These are phyloP conservation scores for Neoarthrinium moseri DNA, from an alignment of 2,329 filamentous ascomycete genomes.

Conservation along the genomic window DNA sequence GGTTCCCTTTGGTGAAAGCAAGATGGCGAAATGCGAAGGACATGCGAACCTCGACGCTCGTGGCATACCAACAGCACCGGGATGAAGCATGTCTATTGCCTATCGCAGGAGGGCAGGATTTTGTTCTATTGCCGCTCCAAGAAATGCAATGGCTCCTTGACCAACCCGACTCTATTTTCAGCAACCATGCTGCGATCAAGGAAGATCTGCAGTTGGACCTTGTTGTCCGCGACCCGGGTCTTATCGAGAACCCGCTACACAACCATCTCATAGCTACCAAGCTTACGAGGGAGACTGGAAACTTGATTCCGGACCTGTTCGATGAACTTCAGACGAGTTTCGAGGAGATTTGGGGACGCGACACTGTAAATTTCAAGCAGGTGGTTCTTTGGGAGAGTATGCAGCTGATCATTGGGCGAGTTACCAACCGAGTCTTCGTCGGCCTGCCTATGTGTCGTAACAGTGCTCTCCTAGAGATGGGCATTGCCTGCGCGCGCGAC, in stretches of 20 bases:
- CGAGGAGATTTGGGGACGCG: slow-evolving; percentile 22
- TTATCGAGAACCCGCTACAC: slow-evolving; percentile 21
- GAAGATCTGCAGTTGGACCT: slow-evolving; percentile 25
- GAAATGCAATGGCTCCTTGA: slow-evolving; percentile 29
- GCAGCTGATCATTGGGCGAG: slow-evolving; percentile 8
- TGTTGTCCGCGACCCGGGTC: slow-evolving; percentile 21
- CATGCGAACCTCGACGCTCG: slow-evolving; percentile 23
- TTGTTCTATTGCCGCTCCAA: slow-evolving; percentile 24
- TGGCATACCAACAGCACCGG: slow-evolving; percentile 22
- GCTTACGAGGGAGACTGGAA: slow-evolving; percentile 29
- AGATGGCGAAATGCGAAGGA: slow-evolving; percentile 28
- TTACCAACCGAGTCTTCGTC: slow-evolving; percentile 18
- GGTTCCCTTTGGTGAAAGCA: slow-evolving; percentile 28
- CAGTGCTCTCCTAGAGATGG: slow-evolving; percentile 15
- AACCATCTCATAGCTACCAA: slow-evolving; percentile 23
- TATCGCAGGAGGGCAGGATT: slow-evolving; percentile 15
- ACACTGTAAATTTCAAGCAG: slow-evolving; percentile 4
- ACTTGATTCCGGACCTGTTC: slow-evolving; percentile 25
- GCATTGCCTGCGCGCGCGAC: slow-evolving; percentile 16
- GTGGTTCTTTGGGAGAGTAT: slow-evolving; percentile 9
- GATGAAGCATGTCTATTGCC: slow-evolving; percentile 26
- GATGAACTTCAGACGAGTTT: slow-evolving; percentile 25
- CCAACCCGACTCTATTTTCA: slow-evolving; percentile 26
- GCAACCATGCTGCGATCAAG: slow-evolving; percentile 17
- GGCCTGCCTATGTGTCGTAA: slow-evolving; percentile 20